These are phyloP conservation scores for Xylaria cubensis DNA, from an alignment of 495 filamentous ascomycete genomes.

Conservation along the genomic window DNA sequence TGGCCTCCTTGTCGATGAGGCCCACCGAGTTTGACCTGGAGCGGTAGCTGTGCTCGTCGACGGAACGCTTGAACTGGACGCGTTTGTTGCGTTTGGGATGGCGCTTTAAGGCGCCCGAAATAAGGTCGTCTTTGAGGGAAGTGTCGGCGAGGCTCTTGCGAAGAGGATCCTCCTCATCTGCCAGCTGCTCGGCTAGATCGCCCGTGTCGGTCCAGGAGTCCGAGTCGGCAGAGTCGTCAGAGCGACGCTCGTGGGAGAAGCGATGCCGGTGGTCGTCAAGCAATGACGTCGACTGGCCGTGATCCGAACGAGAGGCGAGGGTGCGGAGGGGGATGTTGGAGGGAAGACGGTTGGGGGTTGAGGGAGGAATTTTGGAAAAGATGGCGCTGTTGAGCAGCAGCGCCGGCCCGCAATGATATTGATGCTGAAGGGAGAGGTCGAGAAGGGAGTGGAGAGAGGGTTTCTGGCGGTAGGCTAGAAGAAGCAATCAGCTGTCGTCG, in stretches of 20 bases:
- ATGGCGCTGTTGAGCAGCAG: conserved; percentile 67
- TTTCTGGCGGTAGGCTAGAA: conserved; percentile 13
- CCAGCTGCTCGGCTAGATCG: conserved; percentile 89
- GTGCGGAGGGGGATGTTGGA: conserved; percentile 69
- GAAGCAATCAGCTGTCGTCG: conserved; percentile 30
- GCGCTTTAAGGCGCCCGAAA: conserved; percentile 55
- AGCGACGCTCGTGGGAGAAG: conserved; percentile 55
- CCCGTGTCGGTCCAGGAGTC: conserved; percentile 94
- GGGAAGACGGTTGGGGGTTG: conserved; percentile 58
- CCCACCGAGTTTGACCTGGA: conserved; percentile 39
- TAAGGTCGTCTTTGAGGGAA: conserved; percentile 61
- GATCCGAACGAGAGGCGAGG: conserved; percentile 49
- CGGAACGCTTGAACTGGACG: conserved; percentile 53
- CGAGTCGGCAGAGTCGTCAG: conserved; percentile 66
- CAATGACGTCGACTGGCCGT: conserved; percentile 49
- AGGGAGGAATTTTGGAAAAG: conserved; percentile 63
- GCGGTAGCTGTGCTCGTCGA: conserved; percentile 40
- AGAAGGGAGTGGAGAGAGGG: conserved; percentile 42
- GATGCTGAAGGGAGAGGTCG: conserved; percentile 36
- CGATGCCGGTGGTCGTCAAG: conserved; percentile 46
- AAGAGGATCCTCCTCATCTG: conserved; percentile 79
- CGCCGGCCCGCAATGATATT: conserved; percentile 55
- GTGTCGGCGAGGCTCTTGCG: conserved; percentile 67
- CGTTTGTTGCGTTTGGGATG: conserved; percentile 48
- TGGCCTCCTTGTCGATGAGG: conserved; percentile 77